Base-by-base conservation (phyloP, 345 rosid species). In the Camelina hispida region DNA sequence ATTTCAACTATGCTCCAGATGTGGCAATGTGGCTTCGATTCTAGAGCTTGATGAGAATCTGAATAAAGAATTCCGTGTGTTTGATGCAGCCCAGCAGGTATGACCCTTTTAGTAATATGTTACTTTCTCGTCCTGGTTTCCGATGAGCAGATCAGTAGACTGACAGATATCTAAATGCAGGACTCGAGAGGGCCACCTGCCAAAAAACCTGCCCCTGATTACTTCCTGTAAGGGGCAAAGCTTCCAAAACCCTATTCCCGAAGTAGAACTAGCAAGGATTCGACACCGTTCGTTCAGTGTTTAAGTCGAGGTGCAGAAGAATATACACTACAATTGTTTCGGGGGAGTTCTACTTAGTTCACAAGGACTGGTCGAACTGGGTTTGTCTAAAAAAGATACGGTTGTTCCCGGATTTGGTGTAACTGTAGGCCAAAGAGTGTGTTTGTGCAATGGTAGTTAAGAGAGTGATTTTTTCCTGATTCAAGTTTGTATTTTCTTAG, bases 1-100 rank as follows among this genome's bases (percentile, higher is more conserved):
- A 65, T 65, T 20, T 6, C 8, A 63, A 67, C 71, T 56, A 62
- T 64, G 65, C 51, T 80, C 73, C 85, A 96, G 96, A 81, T 96
- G 99, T 50, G 97, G 99, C 75, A 93, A 96, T 72, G 90, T 96
- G 64, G 99, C 98, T 74, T 91, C 97, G 17, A 96, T 93, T 59
- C 88, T 93, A 40, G 91, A 89, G 86, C 88, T 96, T 7, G 92
- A 89, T 62, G 98, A 93, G 86, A 88, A 93, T 79, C 87, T 96
- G 30, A 75, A 87, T 73, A 87, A 86, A 80, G 78, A 80, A n/a
- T 91, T 96, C 62, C 89, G 91, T n/a, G 98, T 91, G 66, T 93
- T 96, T 38, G 93, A 96, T 30, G 98, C 99, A 62, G 97, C 98
- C 20, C 96, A 96, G 18, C 93, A 89, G 90, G 97, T 96, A 59